These are phyloP conservation scores for Blastobotrys proliferans DNA, from an alignment of 1,139 yeast species.

Conservation along the genomic window DNA sequence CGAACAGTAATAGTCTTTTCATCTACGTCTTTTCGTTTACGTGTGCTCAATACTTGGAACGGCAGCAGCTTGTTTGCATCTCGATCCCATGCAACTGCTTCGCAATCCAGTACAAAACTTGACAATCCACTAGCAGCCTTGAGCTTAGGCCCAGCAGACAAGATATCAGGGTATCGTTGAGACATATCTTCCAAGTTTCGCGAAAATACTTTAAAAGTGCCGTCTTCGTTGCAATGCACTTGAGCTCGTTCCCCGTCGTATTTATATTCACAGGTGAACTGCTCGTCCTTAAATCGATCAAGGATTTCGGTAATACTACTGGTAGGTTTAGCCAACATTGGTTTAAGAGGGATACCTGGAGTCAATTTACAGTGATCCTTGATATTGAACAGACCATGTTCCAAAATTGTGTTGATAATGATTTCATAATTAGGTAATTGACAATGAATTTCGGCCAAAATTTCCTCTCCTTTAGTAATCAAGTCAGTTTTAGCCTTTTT, in stretches of 20 bases:
- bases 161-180: conserved; percentile 87
- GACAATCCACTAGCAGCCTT: conserved; percentile 35
- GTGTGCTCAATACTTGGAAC: conserved; percentile 84
- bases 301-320: conserved; percentile 85
- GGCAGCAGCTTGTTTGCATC: conserved; percentile 74
- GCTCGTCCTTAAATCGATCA: conserved; percentile 79
- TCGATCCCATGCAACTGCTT: conserved; percentile 98
- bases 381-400: conserved; percentile 63
- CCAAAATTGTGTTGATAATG: conserved; percentile 60
- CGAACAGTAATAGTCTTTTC: conserved; percentile 83
- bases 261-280: conserved; percentile 92
- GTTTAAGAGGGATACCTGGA: conserved; percentile 94
- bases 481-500: conserved; percentile 20
- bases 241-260: conserved; percentile 99
- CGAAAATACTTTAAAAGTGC: conserved; percentile 72
- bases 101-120: conserved; percentile 81
- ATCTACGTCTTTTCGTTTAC: conserved; percentile 90
- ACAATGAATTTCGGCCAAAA: conserved; percentile 78
- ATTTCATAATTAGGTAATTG: conserved; percentile 89
- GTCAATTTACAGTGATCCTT: conserved; percentile 67
- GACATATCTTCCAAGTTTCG: conserved; percentile 98
- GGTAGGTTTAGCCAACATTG: conserved; percentile 98
- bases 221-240: conserved; percentile 68
- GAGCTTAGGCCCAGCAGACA: conserved; percentile 63
- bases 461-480: conserved; percentile 58